Percentiles rank a stretch among this genome's conserved stretches.
Evolutionary conservation across 1,139 yeast species (phyloP).

Genomic region (Debaryomyces fabryi): DNA sequence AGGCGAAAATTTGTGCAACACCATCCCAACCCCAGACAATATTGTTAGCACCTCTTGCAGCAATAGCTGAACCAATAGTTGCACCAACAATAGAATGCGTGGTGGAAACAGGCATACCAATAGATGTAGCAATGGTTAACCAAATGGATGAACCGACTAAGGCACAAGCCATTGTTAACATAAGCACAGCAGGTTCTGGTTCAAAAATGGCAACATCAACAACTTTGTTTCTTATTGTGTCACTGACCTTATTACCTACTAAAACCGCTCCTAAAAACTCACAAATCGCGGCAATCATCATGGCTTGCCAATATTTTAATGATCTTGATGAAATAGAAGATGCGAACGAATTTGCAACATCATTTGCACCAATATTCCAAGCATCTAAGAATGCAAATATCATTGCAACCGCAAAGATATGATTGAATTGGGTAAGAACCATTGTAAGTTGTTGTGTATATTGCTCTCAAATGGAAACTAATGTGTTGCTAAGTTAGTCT

Average conservation of each 20-base stretch:
- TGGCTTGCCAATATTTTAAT: conserved; percentile 73
- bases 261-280: conserved; percentile 77
- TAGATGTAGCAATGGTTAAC: conserved; percentile 65
- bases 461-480: neutral
- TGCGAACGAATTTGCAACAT: conserved; percentile 80
- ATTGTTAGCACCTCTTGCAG: conserved; percentile 60
- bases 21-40: conserved; percentile 80
- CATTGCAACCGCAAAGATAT: conserved; percentile 66
- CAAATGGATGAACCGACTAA: conserved; percentile 74
- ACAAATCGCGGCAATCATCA: conserved; percentile 66
- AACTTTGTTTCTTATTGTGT: conserved; percentile 66
- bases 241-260: conserved; percentile 71
- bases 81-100: conserved; percentile 83
- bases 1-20: conserved; percentile 71
- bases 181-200: conserved; percentile 65
- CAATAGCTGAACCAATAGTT: conserved; percentile 74
- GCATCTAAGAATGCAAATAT: conserved; percentile 78
- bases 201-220: conserved; percentile 53
- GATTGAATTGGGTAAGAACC: conserved; percentile 51
- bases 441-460: neutral
- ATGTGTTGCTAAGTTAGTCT: neutral
- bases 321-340: conserved; percentile 74
- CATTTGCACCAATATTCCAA: conserved; percentile 84
- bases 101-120: conserved; percentile 79
- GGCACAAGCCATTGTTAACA: conserved; percentile 79